These are phyloP conservation scores for Binderoboletus segoi DNA, from an alignment of 1,284 basidiomycete genomes.

Conservation along the genomic window DNA sequence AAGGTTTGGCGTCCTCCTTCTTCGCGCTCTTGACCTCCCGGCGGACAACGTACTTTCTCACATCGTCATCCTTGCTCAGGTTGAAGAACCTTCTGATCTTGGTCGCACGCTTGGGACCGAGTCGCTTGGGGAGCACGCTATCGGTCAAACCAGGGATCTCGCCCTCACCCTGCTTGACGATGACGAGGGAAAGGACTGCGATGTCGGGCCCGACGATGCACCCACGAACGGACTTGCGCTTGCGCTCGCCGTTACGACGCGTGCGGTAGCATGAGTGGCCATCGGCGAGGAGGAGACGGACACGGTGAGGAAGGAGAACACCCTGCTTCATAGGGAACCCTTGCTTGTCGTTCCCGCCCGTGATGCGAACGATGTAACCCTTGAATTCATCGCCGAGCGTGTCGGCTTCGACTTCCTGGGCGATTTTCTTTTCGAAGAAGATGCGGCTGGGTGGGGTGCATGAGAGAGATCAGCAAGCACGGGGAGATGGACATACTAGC, in stretches of 20 bases:
- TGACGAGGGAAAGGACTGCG: conserved; percentile 90
- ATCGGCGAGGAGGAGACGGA: conserved; percentile 90
- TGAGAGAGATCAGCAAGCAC: conserved; percentile 1
- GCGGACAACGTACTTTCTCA: conserved; percentile 95
- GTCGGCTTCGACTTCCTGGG: conserved; percentile 94
- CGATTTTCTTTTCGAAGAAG: conserved; percentile 97
- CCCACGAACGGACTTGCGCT: conserved; percentile 97
- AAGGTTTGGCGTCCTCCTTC: conserved; percentile 93
- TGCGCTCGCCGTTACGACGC: conserved; percentile 94
- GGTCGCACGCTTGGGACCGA: conserved; percentile 93
- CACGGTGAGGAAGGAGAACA: conserved; percentile 94
- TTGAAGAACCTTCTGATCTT: conserved; percentile 99
- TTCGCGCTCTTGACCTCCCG: conserved; percentile 89
- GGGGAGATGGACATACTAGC: conserved; percentile 58
- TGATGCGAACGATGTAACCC: conserved; percentile 97
- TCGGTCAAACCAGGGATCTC: conserved; percentile 96
- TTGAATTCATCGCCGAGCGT: conserved; percentile 95
- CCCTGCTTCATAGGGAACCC: conserved; percentile 99
- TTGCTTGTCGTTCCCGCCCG: conserved; percentile 96
- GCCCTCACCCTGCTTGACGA: conserved; percentile 96
- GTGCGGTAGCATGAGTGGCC: conserved; percentile 98
- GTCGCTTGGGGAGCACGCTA: conserved; percentile 90
- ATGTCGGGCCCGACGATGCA: conserved; percentile 98
- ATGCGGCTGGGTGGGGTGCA: conserved; percentile 62
- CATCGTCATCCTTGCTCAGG: conserved; percentile 97